These are phyloP conservation scores for Limonium bicolor DNA, from an alignment of 148 eudicot genomes.

Conservation along the genomic window DNA sequence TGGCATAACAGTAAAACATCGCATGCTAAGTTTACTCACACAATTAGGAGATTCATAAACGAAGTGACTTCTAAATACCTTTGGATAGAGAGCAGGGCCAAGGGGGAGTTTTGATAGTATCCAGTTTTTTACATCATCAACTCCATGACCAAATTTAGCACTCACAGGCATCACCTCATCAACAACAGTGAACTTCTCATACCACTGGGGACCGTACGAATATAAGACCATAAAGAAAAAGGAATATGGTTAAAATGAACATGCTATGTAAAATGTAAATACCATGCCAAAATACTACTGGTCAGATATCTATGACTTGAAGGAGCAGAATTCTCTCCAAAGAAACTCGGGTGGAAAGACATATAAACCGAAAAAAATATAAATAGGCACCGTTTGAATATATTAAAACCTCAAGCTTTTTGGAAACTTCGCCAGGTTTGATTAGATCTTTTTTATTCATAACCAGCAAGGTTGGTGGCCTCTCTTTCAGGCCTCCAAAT, in stretches of 20 bases:
- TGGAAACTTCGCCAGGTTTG: constrained; percentile 94
- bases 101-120: constrained; percentile 81
- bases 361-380: too few relatives aligned
- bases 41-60: too few relatives aligned
- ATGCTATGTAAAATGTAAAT: too few relatives aligned
- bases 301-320: too few relatives aligned
- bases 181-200: constrained; percentile 79
- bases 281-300: too few relatives aligned
- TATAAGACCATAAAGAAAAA: too few relatives aligned
- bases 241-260: not conserved
- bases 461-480: constrained; percentile 70
- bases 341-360: too few relatives aligned
- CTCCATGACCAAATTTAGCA: constrained; percentile 93
- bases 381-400: too few relatives aligned
- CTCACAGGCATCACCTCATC: constrained; percentile 99
- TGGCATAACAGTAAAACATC: too few relatives aligned
- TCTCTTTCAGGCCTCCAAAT: constrained; percentile 40
- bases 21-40: too few relatives aligned
- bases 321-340: too few relatives aligned
- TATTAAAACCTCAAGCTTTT: constrained; percentile 57
- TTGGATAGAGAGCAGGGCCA: constrained; percentile 83
- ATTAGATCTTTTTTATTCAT: constrained; percentile 91
- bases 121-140: constrained; percentile 95
- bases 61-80: constrained; percentile 51
- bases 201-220: constrained; percentile 53